phyloP scores from a whole-genome alignment of 768 basidiomycete species.

The Hydnomerulius pinastri region DNA sequence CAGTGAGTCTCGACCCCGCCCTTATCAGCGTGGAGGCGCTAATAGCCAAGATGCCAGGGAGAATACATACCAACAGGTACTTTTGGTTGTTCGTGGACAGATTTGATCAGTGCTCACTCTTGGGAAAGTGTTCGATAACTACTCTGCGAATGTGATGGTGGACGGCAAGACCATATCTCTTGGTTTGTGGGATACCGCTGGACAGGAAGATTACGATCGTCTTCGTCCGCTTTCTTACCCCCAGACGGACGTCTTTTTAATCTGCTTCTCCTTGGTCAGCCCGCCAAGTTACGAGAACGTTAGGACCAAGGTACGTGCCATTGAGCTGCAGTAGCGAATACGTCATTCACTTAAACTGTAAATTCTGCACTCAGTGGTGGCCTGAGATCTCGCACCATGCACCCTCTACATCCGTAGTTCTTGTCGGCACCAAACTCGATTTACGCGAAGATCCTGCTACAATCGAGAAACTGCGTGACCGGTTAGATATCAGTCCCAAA shows the following conservation, averaged over 20 bases:
- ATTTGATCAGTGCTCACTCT: conserved; percentile 10
- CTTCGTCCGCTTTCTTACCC: conserved; percentile 98
- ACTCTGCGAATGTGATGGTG: conserved; percentile 98
- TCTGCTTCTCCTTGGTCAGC: conserved; percentile 98
- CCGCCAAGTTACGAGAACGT: conserved; percentile 99
- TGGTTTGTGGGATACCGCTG: conserved; percentile 99
- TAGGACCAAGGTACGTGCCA: conserved; percentile 79
- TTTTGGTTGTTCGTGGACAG: conserved; percentile 14
- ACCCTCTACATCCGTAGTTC: conserved; percentile 87
- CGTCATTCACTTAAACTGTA: conserved; percentile 7
- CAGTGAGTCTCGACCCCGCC: conserved; percentile 52
- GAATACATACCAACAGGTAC: conserved; percentile 95
- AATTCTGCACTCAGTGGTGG: conserved; percentile 66
- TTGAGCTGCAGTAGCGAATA: conserved; percentile 1
- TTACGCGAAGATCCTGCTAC: conserved; percentile 93
- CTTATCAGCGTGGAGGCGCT: conserved; percentile 17
- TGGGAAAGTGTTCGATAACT: conserved; percentile 91
- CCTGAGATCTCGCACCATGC: conserved; percentile 98
- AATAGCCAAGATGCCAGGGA: conserved; percentile 53
- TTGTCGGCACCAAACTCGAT: conserved; percentile 97
- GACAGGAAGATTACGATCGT: conserved; percentile 99
- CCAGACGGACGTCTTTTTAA: conserved; percentile 98
- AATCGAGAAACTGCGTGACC: conserved; percentile 89
- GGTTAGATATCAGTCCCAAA: conserved; percentile 47
- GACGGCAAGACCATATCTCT: conserved; percentile 98